Evolutionary conservation across 2,329 filamentous ascomycete species (phyloP).

Genomic region (Fusarium foetens): DNA sequence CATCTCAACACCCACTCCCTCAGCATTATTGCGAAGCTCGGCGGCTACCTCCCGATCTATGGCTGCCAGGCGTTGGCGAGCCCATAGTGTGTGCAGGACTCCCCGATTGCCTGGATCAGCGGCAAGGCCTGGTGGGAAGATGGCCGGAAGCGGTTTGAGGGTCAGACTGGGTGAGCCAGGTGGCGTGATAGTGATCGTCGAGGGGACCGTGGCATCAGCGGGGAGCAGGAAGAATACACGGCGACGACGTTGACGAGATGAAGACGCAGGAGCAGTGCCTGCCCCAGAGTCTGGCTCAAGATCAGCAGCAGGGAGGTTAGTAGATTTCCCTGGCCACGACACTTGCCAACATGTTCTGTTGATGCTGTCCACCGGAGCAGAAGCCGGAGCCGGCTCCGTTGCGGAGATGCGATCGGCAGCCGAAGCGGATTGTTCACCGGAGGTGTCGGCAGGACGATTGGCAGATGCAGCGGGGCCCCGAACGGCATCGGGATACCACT

Average conservation of each 20-base stretch:
- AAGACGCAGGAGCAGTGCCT: slow-evolving; percentile 44
- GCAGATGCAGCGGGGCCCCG: slow-evolving; percentile 30
- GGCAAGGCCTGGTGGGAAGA: slow-evolving; percentile 82
- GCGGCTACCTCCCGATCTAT: slow-evolving; percentile 79
- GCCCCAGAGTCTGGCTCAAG: slow-evolving; percentile 41
- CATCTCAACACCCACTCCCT: slow-evolving; percentile 87
- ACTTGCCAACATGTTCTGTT: slow-evolving; percentile 71
- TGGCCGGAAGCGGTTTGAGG: slow-evolving; percentile 85
- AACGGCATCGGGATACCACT: slow-evolving; percentile 71
- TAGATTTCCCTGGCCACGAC: slow-evolving; percentile 83
- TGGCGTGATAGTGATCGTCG: slow-evolving; percentile 73
- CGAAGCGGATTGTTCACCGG: slow-evolving; percentile 20
- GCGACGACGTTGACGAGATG: slow-evolving; percentile 55
- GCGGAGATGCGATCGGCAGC: slow-evolving; percentile 36
- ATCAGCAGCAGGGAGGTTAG: slow-evolving; percentile 71
- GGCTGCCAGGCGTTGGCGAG: slow-evolving; percentile 80
- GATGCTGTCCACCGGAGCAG: slow-evolving; percentile 3
- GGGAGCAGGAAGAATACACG: slow-evolving; percentile 85
- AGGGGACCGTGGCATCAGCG: slow-evolving; percentile 75
- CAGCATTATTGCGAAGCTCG: slow-evolving; percentile 78
- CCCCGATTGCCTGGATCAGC: slow-evolving; percentile 78
- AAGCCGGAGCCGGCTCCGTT: slow-evolving; percentile 27
- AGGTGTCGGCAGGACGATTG: slow-evolving; percentile 12
- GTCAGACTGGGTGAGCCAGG: slow-evolving; percentile 56
- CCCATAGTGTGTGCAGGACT: slow-evolving; percentile 91